These are phyloP conservation scores for Solanum appendiculatum DNA, from an alignment of 257 asterid species.

Conservation along the genomic window DNA sequence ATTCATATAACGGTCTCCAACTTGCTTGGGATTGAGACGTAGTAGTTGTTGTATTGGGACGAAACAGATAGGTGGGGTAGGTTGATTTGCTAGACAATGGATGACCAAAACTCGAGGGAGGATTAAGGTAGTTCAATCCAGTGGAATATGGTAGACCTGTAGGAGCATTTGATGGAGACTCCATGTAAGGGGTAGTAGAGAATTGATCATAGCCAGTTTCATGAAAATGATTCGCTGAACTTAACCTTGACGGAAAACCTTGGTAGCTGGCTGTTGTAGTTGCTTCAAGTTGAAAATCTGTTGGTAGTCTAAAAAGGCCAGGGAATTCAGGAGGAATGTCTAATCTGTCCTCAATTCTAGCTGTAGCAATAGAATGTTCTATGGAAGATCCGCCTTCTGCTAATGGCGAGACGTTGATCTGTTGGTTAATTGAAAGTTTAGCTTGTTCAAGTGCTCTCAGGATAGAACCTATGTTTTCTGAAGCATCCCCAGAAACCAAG, in stretches of 20 bases:
- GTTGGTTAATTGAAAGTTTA: conserved; percentile 45
- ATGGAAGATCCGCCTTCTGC: background rate
- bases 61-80: conserved; percentile 8
- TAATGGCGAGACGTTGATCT: conserved; percentile 14
- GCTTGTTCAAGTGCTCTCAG: conserved; percentile 70
- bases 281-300: conserved; percentile 33
- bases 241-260: background rate
- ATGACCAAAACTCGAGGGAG: conserved; percentile 13
- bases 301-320: conserved; percentile 69
- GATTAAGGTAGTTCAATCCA: conserved; percentile 9
- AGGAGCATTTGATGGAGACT: conserved; percentile 18
- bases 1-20: background rate
- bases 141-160: conserved; percentile 15
- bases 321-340: conserved; percentile 40
- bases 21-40: background rate
- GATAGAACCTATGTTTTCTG: conserved; percentile 37
- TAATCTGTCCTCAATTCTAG: background rate
- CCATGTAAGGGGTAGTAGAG: conserved; percentile 15
- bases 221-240: conserved; percentile 14
- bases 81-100: conserved; percentile 10
- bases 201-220: conserved; percentile 13
- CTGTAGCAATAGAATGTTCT: conserved; percentile 15
- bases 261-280: conserved; percentile 4
- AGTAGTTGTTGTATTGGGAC: conserved; percentile 9
- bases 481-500: conserved; percentile 29